These are phyloP conservation scores for Syncephalis fuscata DNA, from an alignment of 371 early-diverging fungal genomes.

Conservation along the genomic window DNA sequence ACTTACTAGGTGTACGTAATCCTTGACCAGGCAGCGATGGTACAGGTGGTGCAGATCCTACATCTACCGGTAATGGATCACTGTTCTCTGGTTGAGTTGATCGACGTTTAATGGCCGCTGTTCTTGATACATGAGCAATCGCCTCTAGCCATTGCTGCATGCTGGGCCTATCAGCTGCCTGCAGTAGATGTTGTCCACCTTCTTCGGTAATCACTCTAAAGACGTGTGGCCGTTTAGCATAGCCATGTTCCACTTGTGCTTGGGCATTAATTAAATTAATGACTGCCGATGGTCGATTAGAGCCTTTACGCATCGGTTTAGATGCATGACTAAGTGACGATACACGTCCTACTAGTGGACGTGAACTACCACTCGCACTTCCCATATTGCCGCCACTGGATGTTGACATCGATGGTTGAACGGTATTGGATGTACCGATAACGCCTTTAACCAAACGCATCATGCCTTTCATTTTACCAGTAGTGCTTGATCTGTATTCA, in stretches of 20 bases:
- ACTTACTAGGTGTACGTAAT: slow-evolving; percentile 14
- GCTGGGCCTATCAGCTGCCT: slow-evolving; percentile 46
- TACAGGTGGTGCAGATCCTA: background rate
- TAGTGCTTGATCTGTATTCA: slow-evolving; percentile 1
- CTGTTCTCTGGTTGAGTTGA: background rate
- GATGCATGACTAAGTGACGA: slow-evolving; percentile 4
- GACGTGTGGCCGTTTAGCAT: slow-evolving; percentile 56
- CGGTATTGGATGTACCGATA: background rate
- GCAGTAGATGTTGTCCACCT: slow-evolving; percentile 61
- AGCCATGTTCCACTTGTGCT: slow-evolving; percentile 45
- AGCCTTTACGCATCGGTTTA: slow-evolving; percentile 1
- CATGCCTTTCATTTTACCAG: no score
- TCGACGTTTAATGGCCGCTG: slow-evolving; percentile 30
- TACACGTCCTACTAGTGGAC: no score
- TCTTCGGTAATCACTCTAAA: slow-evolving; percentile 73
- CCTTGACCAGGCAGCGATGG: slow-evolving; percentile 2
- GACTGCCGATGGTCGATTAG: slow-evolving; percentile 46
- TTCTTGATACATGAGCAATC: slow-evolving; percentile 53
- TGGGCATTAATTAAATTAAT: slow-evolving; percentile 59
- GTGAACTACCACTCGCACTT: background rate
- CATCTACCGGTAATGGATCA: background rate
- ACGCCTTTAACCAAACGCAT: no score
- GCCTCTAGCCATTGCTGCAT: slow-evolving; percentile 62
- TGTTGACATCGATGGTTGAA: no score
- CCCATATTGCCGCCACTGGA: background rate